phyloP scores from a whole-genome alignment of 495 filamentous ascomycete species.

The Neohortaea acidophila region DNA sequence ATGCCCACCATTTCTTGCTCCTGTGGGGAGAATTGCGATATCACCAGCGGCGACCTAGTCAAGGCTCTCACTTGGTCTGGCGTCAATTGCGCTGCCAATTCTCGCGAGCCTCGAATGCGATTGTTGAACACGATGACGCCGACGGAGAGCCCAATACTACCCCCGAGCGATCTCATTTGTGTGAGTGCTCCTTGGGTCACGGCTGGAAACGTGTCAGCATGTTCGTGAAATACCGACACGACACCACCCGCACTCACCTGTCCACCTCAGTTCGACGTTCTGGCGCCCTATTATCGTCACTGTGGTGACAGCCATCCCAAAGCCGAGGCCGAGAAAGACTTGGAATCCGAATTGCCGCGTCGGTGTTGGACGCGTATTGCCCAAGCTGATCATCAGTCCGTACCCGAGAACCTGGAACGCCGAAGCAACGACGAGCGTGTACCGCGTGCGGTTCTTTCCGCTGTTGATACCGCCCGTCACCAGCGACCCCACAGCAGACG shows the following conservation, averaged over 20 bases:
- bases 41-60: constrained; percentile 2
- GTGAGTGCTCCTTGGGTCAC: constrained; percentile 8
- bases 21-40: constrained; percentile 2
- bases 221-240: background rate
- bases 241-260: background rate
- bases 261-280: background rate
- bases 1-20: constrained; percentile 2
- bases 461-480: constrained; percentile 3
- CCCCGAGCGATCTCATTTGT: constrained; percentile 6
- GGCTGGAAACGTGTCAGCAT: constrained; percentile 1
- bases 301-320: background rate
- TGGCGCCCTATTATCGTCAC: background rate
- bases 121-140: constrained; percentile 7
- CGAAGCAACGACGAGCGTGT: constrained; percentile 2
- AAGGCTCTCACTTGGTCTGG: constrained; percentile 4
- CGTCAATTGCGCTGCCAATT: background rate
- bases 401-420: constrained; percentile 4
- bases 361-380: background rate
- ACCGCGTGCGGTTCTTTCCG: constrained; percentile 1
- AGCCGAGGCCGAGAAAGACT: constrained; percentile 1
- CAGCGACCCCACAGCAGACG: constrained; percentile 7
- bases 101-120: background rate
- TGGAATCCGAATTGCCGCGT: background rate
- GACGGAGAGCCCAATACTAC: constrained; percentile 5
- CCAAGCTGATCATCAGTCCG: constrained; percentile 2